phyloP scores from a whole-genome alignment of 768 basidiomycete genomes.

The Suillus alpinus region DNA sequence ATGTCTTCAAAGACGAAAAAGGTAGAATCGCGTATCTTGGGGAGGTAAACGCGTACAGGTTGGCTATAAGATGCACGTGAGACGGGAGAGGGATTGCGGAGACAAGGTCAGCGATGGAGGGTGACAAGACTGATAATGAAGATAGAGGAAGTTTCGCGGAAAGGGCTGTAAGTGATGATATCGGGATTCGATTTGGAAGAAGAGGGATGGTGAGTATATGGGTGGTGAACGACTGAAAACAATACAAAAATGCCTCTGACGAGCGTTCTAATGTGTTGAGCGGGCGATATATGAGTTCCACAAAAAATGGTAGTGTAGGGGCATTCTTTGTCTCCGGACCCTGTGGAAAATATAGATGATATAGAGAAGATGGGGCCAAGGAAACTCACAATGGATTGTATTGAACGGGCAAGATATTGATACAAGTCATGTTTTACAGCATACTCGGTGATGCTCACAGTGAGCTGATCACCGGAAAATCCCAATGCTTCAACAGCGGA shows the following conservation, averaged over 20 bases:
- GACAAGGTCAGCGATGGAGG: conserved; percentile 29
- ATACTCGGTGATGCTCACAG: conserved; percentile 40
- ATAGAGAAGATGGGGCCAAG: neutral
- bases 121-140: conserved; percentile 32
- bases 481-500: conserved; percentile 18
- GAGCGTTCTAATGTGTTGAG: conserved; percentile 30
- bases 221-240: conserved; percentile 43
- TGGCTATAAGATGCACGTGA: conserved; percentile 65
- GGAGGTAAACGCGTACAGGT: conserved; percentile 61
- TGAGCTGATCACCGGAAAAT: conserved; percentile 27
- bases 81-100: conserved; percentile 27
- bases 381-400: conserved; percentile 46
- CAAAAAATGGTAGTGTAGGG: conserved; percentile 26
- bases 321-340: conserved; percentile 53
- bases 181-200: conserved; percentile 72
- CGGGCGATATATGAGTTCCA: conserved; percentile 25
- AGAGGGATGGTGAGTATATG: conserved; percentile 71
- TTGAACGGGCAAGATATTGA: conserved; percentile 15
- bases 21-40: conserved; percentile 57
- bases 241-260: conserved; percentile 21
- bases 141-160: conserved; percentile 62
- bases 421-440: conserved; percentile 50
- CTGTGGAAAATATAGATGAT: conserved; percentile 32
- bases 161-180: conserved; percentile 59
- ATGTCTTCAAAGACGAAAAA: conserved; percentile 43